Conservation (phyloP, 2,329 filamentous ascomycete genomes). For the Stachybotrys echinatus region DNA sequence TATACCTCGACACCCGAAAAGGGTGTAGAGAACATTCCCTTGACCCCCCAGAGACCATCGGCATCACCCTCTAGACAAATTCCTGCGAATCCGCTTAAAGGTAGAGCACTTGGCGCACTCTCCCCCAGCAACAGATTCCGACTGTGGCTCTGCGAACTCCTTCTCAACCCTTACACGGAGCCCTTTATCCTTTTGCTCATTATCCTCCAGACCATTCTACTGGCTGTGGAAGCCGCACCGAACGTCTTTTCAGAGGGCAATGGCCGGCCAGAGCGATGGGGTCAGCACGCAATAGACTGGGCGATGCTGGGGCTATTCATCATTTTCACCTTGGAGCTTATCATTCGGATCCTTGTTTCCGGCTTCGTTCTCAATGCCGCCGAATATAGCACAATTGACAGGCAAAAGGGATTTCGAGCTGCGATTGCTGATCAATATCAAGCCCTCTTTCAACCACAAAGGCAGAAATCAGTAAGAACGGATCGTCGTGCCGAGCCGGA, state of each 20-base stretch:
- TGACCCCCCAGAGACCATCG: conserved; percentile 10
- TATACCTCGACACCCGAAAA: conserved; percentile 52
- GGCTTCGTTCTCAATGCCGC: conserved; percentile 85
- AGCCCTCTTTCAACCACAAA: conserved; percentile 75
- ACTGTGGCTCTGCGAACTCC: conserved; percentile 69
- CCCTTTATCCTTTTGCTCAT: conserved; percentile 84
- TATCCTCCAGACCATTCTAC: conserved; percentile 78
- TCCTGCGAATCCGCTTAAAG: conserved; percentile 69
- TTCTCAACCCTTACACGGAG: conserved; percentile 84
- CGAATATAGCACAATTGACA: conserved; percentile 88
- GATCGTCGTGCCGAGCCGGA: conserved; percentile 39
- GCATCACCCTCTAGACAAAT: conserved; percentile 10
- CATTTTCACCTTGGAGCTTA: conserved; percentile 82
- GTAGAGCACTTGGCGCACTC: conserved; percentile 82
- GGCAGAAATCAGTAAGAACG: conserved; percentile 61
- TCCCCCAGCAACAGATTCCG: conserved; percentile 71
- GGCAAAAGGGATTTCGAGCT: conserved; percentile 66
- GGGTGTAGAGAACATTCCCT: conserved; percentile 15
- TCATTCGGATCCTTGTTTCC: conserved; percentile 83
- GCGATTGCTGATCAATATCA: conserved; percentile 72
- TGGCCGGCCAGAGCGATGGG: conserved; percentile 60
- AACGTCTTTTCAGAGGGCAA: conserved; percentile 62
- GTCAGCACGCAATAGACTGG: conserved; percentile 66
- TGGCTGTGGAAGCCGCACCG: conserved; percentile 75
- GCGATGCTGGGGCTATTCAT: conserved; percentile 77